Conservation (phyloP, 2,329 filamentous ascomycete species). For the Talaromyces sp. region DNA sequence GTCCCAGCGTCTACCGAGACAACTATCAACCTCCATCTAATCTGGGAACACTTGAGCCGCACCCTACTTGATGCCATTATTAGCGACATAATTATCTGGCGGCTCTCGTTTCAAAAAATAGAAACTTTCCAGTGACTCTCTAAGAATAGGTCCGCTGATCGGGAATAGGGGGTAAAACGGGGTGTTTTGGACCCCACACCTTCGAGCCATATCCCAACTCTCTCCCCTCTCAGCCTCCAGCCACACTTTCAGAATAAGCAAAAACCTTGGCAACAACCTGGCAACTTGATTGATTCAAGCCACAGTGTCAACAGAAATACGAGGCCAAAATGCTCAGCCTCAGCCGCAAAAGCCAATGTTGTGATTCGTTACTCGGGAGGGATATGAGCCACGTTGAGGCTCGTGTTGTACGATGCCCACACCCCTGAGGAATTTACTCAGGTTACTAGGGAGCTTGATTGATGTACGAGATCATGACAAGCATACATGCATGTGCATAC, state of each 20-base stretch:
- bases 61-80: constrained; percentile 9
- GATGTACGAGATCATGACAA: background rate
- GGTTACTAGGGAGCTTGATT: too few species aligned
- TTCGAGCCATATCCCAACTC: background rate
- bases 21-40: constrained; percentile 2
- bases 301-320: background rate
- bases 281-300: background rate
- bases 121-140: background rate
- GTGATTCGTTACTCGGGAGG: constrained; percentile 23
- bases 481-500: background rate
- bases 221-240: constrained; percentile 15
- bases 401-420: background rate
- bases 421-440: background rate
- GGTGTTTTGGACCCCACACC: constrained; percentile 16
- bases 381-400: constrained; percentile 11
- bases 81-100: constrained; percentile 2
- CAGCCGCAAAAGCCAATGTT: constrained; percentile 15
- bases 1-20: constrained; percentile 22
- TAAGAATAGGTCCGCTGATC: constrained; percentile 16
- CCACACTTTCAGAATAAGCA: constrained; percentile 8
- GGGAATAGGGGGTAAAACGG: background rate
- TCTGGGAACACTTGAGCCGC: background rate
- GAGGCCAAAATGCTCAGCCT: constrained; percentile 10
- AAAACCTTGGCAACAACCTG: too few species aligned
- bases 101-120: background rate